Conservation (phyloP, 2,329 filamentous ascomycete species). For the Diaporthe sp. region DNA sequence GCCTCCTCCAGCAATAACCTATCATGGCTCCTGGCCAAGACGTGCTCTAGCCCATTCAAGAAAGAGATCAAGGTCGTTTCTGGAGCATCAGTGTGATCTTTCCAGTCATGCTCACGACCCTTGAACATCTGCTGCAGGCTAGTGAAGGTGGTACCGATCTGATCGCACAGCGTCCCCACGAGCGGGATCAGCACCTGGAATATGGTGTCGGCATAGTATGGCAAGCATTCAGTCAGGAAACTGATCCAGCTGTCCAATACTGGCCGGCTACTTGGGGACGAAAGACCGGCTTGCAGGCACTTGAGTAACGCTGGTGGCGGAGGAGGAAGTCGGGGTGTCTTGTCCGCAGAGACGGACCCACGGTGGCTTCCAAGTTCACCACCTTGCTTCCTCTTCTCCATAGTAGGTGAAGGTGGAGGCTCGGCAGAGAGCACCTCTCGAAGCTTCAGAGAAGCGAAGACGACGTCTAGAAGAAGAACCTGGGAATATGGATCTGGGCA, state of each 20-base stretch:
- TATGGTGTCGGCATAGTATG: constrained; percentile 85
- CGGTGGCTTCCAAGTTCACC: constrained; percentile 58
- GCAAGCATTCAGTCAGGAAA: constrained; percentile 86
- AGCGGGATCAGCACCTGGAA: constrained; percentile 93
- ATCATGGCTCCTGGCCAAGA: constrained; percentile 89
- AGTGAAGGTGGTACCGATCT: constrained; percentile 81
- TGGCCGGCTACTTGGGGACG: constrained; percentile 78
- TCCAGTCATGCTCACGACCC: constrained; percentile 40
- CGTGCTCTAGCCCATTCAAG: constrained; percentile 92
- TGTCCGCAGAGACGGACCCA: constrained; percentile 54
- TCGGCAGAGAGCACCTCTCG: constrained; percentile 60
- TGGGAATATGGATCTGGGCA: constrained; percentile 80
- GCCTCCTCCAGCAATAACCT: constrained; percentile 83
- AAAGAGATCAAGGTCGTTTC: constrained; percentile 86
- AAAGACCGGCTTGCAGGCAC: constrained; percentile 86
- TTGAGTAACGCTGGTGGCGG: constrained; percentile 83
- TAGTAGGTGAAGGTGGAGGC: constrained; percentile 58
- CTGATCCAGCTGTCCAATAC: constrained; percentile 93
- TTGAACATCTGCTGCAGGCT: constrained; percentile 77
- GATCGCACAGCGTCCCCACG: constrained; percentile 88
- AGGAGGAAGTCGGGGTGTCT: constrained; percentile 54
- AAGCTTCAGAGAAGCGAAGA: constrained; percentile 80
- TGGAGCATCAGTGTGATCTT: constrained; percentile 57
- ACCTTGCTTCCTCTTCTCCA: constrained; percentile 62
- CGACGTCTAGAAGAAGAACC: constrained; percentile 82